Conservation (phyloP, 768 basidiomycete species). For the Basidioascus undulatus region DNA sequence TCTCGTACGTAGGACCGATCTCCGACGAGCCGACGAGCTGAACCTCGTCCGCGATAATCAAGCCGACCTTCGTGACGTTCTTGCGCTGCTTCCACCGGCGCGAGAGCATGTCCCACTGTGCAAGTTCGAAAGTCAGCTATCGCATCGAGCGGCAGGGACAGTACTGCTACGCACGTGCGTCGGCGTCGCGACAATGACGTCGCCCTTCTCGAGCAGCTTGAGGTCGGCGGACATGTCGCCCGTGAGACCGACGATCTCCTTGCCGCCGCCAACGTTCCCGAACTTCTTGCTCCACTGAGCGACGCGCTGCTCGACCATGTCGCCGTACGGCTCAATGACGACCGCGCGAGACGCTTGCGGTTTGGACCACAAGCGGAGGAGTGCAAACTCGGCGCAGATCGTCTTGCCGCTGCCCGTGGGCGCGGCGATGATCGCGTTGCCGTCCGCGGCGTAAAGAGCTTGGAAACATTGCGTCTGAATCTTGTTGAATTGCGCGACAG, state of each 20-base stretch:
- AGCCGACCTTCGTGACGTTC: conserved; percentile 77
- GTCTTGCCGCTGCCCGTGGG: conserved; percentile 96
- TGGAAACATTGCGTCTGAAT: conserved; percentile 99
- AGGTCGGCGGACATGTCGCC: conserved; percentile 86
- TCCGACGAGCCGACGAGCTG: conserved; percentile 60
- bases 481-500: conserved; percentile 80
- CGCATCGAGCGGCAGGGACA: background rate
- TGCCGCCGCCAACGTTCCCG: conserved; percentile 55
- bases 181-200: conserved; percentile 85
- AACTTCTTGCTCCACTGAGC: conserved; percentile 78
- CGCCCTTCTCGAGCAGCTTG: conserved; percentile 66
- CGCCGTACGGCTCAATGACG: conserved; percentile 88
- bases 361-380: conserved; percentile 86
- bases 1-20: conserved; percentile 87
- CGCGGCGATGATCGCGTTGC: conserved; percentile 89
- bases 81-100: conserved; percentile 90
- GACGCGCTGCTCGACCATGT: conserved; percentile 83
- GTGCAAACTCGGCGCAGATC: conserved; percentile 85
- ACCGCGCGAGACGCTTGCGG: conserved; percentile 58
- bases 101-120: conserved; percentile 81
- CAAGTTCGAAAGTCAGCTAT: conserved; percentile 1
- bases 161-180: conserved; percentile 35
- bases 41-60: conserved; percentile 84
- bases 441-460: conserved; percentile 82
- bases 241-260: conserved; percentile 78